Percentiles rank a stretch among this genome's conserved stretches.
Evolutionary conservation across 75 land plant genomes (phyloP).

Genomic region (Larix kaempferi): DNA sequence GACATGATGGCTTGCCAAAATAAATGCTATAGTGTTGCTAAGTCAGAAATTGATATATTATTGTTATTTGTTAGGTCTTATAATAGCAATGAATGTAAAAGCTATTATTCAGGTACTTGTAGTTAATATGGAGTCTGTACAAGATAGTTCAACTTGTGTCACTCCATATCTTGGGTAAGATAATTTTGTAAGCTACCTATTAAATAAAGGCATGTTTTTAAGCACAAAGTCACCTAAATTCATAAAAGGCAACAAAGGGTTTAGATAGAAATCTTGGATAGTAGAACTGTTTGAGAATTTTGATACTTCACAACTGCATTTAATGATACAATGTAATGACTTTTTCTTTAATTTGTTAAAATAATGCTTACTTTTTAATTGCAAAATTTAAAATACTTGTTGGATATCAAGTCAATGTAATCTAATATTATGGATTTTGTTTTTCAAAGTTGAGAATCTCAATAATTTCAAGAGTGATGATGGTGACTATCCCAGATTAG

Average conservation of each 20-base stretch:
- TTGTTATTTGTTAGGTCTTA: background rate
- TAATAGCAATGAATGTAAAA: background rate
- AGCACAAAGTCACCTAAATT: background rate
- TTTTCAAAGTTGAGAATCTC: slow-evolving; percentile 36
- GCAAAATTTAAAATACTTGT: background rate
- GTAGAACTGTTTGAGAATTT: background rate
- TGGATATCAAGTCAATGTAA: too few species aligned
- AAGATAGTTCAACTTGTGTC: background rate
- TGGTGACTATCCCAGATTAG: slow-evolving; percentile 32
- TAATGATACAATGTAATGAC: background rate
- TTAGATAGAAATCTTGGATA: background rate
- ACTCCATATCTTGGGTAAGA: background rate
- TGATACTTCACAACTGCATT: too few species aligned
- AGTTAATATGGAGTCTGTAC: too few species aligned
- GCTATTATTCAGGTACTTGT: background rate
- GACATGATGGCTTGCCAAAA: background rate
- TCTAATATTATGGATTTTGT: background rate
- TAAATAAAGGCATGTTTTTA: background rate
- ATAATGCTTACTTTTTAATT: background rate
- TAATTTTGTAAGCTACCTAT: background rate
- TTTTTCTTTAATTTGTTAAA: background rate
- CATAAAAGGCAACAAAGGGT: background rate
- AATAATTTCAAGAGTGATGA: slow-evolving; percentile 32
- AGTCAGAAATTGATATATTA: background rate
- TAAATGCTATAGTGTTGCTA: background rate